Evolutionary conservation across 2,329 filamentous ascomycete species (phyloP).

Genomic region (Parafenestella ontariensis): DNA sequence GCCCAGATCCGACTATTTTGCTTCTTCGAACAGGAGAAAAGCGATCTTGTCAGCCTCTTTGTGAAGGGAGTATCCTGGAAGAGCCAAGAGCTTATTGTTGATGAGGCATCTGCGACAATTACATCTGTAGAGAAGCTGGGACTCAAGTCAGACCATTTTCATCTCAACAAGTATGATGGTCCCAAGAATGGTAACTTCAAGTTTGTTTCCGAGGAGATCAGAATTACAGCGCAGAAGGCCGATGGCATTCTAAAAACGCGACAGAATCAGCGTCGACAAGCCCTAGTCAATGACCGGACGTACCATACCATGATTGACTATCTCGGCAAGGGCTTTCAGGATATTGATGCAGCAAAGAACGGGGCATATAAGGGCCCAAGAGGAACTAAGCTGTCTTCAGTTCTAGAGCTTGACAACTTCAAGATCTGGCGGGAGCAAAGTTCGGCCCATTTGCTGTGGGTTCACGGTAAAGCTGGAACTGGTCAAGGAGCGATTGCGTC

Average conservation of each 20-base stretch:
- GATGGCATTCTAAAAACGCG: slow-evolving; percentile 28
- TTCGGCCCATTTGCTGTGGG: slow-evolving; percentile 22
- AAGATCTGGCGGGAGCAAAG: slow-evolving; percentile 18
- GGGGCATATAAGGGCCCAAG: slow-evolving; percentile 19
- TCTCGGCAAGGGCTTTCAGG: slow-evolving; percentile 27
- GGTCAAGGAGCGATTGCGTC: slow-evolving; percentile 28
- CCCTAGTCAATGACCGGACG: slow-evolving; percentile 22
- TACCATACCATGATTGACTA: slow-evolving; percentile 24
- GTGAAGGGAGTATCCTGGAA: slow-evolving; percentile 21
- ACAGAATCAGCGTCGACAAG: slow-evolving; percentile 26
- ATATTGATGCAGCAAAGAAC: slow-evolving; percentile 20
- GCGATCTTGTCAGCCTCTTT: slow-evolving; percentile 20
- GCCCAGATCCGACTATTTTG: slow-evolving; percentile 29
- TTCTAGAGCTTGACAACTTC: slow-evolving; percentile 19
- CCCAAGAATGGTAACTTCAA: slow-evolving; percentile 37
- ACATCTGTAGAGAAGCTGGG: slow-evolving; percentile 26
- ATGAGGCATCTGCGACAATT: slow-evolving; percentile 34
- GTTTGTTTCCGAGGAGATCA: slow-evolving; percentile 35
- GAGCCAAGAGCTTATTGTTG: slow-evolving; percentile 36
- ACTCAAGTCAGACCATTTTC: slow-evolving; percentile 39
- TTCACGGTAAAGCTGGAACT: slow-evolving; percentile 31
- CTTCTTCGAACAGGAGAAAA: slow-evolving; percentile 30
- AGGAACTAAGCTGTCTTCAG: slow-evolving; percentile 15
- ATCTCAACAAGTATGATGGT: slow-evolving; percentile 38
- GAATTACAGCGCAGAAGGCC: slow-evolving; percentile 23